phyloP scores from a whole-genome alignment of 1,284 basidiomycete species.

The Apiotrichum sp. region DNA sequence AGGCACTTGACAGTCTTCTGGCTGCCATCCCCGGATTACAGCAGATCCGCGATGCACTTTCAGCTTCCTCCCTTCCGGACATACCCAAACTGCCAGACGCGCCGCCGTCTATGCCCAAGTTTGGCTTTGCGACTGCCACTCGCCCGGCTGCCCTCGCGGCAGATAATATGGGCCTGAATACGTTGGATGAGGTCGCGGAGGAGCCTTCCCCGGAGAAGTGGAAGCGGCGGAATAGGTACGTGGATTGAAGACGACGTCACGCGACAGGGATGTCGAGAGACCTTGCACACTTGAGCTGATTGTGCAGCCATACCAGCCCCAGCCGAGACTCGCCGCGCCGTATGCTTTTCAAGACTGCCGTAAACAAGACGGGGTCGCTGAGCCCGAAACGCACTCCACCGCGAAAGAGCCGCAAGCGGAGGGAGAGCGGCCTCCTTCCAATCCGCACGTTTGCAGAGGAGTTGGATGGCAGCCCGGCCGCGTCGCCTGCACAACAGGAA shows the following conservation, averaged over 20 bases:
- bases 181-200: slow-evolving; percentile 1
- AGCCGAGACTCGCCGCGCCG: not conserved
- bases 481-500: not conserved
- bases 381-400: not conserved
- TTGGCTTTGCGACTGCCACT: slow-evolving; percentile 11
- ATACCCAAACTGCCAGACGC: not conserved
- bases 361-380: not conserved
- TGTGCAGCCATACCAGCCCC: not conserved
- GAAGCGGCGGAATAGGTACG: not conserved
- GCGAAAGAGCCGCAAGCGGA: not conserved
- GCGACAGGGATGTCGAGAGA: no score
- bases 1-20: slow-evolving; percentile 8
- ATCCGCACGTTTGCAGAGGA: not conserved
- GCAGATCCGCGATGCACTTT: slow-evolving; percentile 6
- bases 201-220: not conserved
- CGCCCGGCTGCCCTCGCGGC: slow-evolving; percentile 9
- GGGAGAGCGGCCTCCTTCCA: slow-evolving; percentile 11
- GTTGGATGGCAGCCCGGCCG: not conserved
- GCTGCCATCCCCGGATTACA: slow-evolving; percentile 8
- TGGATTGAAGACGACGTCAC: not conserved
- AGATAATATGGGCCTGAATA: not conserved
- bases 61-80: not conserved
- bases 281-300: no score
- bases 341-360: not conserved
- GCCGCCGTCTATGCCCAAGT: not conserved